These are phyloP conservation scores for Rubus parviflorus DNA, from an alignment of 306 rosid species.

Conservation along the genomic window DNA sequence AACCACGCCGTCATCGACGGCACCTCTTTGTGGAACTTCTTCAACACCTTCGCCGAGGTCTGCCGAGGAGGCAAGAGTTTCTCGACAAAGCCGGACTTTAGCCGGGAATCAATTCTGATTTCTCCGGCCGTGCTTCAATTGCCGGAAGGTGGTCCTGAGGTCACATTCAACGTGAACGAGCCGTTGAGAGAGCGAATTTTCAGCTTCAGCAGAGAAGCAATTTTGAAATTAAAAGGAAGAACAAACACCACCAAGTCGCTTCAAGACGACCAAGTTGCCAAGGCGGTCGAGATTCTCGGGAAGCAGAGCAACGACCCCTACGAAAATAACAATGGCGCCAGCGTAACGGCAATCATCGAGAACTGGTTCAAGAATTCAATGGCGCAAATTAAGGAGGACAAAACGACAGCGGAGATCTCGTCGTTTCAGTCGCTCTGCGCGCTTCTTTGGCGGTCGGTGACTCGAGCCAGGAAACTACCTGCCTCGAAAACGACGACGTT, in stretches of 20 bases:
- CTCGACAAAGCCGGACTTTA: constrained; percentile 55
- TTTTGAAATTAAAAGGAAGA: constrained; percentile 54
- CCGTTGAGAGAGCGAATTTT: constrained; percentile 68
- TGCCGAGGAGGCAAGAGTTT: constrained; percentile 34
- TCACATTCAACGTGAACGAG: constrained; percentile 56
- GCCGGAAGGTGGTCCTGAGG: constrained; percentile 66
- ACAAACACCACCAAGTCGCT: constrained; percentile 32
- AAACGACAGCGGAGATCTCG: constrained; percentile 48
- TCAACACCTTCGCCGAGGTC: constrained; percentile 75
- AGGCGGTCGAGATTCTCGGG: constrained; percentile 43
- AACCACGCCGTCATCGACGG: constrained; percentile 85
- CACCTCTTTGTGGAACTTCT: constrained; percentile 94
- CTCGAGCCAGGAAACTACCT: constrained; percentile 72
- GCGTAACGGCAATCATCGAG: constrained; percentile 33
- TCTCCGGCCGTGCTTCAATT: constrained; percentile 61
- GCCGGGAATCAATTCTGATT: constrained; percentile 47
- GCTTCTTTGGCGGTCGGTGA: constrained; percentile 72
- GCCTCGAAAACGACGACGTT: constrained; percentile 62
- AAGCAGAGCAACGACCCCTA: constrained; percentile 53
- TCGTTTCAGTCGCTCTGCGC: constrained; percentile 86
- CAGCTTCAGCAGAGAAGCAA: constrained; percentile 69
- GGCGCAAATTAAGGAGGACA: neutral
- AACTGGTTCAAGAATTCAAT: constrained; percentile 42
- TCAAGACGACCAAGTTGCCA: constrained; percentile 10
- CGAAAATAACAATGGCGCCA: constrained; percentile 27